Evolutionary conservation across 805 yeast species (phyloP), one percentile per base, ranked within the genome.

Genomic region (Jamesozyma spencerorum): DNA sequence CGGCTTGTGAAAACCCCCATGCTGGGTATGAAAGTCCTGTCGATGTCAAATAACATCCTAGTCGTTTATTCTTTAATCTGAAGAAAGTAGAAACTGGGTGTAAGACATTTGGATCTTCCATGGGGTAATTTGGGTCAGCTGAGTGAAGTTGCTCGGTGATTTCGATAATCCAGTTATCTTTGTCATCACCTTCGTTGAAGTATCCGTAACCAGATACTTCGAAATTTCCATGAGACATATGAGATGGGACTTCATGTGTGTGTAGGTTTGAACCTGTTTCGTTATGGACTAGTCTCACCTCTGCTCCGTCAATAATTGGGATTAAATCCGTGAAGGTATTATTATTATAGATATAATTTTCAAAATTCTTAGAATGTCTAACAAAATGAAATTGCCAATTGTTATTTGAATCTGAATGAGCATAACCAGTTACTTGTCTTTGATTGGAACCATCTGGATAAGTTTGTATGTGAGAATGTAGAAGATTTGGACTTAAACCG

Each of bases 1-100:
- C 99, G 47, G 95, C 95, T 69, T 92, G 99, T 59, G 86, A 77
- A 74, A 90, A 92, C 17, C 98, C 99, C 99, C 99, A 92, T 14
- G 77, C 79, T 15, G 99, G 99, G 57, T 88, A 79, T 18, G 75
- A 60, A 49, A 69, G 65, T 34, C 96, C 97, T 10, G 92, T 72
- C 12, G 90, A 84, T 49, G 88, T 84, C 56, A 92, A 67, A 61
- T 87, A 88, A 61, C 97, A 94, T 32, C 83, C 82, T 54, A 86
- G 60, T 8, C 60, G 75, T 48, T 69, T 70, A 61, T 80, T 81
- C 54, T 70, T 76, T 50, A 92, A 67, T 63, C 96, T 75, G 65
- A 92, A 77, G 18, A 86, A 78, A 1, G 95, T 73, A 29, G 96
- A 77, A 47, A 88, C 72, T 14, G 97, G 92, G 63, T 85, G 94